These are phyloP conservation scores for Endotrypanum monterogeii DNA, from an alignment of 208 protist species.

Conservation along the genomic window DNA sequence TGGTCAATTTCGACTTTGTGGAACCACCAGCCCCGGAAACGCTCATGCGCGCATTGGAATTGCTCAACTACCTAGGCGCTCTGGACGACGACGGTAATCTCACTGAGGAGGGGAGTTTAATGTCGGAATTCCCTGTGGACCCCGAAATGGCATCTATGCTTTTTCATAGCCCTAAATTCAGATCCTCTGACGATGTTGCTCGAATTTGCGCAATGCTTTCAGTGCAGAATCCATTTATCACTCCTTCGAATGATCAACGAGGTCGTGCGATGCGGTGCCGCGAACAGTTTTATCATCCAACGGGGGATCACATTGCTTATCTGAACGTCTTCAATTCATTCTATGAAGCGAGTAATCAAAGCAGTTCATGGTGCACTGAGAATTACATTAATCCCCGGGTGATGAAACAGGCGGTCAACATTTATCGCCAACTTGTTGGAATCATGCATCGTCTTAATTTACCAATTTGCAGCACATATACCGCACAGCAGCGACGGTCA, in stretches of 20 bases:
- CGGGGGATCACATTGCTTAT: conserved; percentile 97
- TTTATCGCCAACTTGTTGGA: conserved; percentile 93
- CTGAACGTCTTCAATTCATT: conserved; percentile 93
- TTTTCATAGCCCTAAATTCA: conserved; percentile 93
- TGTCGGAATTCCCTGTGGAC: conserved; percentile 99
- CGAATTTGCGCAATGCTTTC: conserved; percentile 97
- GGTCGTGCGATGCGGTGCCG: conserved; percentile 64
- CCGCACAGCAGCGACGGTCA: conserved; percentile 21
- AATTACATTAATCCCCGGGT: conserved; percentile 97
- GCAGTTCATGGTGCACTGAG: conserved; percentile 94
- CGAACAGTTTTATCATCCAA: conserved; percentile 97
- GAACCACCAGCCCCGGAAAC: conserved; percentile 97
- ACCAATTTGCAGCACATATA: conserved; percentile 66
- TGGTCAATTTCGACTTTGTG: conserved; percentile 98
- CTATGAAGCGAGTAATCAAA: conserved; percentile 65
- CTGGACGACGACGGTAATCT: conserved; percentile 98
- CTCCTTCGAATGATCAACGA: conserved; percentile 73
- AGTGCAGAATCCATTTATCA: conserved; percentile 82
- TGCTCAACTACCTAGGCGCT: conserved; percentile 95
- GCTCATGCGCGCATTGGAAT: conserved; percentile 94
- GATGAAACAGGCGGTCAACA: conserved; percentile 94
- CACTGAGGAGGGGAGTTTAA: conserved; percentile 94
- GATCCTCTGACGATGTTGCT: conserved; percentile 96
- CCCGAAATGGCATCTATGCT: conserved; percentile 97
- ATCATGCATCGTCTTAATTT: conserved; percentile 89